Base-by-base conservation (phyloP, 148 eudicot species). In the Pouteria glomerata region DNA sequence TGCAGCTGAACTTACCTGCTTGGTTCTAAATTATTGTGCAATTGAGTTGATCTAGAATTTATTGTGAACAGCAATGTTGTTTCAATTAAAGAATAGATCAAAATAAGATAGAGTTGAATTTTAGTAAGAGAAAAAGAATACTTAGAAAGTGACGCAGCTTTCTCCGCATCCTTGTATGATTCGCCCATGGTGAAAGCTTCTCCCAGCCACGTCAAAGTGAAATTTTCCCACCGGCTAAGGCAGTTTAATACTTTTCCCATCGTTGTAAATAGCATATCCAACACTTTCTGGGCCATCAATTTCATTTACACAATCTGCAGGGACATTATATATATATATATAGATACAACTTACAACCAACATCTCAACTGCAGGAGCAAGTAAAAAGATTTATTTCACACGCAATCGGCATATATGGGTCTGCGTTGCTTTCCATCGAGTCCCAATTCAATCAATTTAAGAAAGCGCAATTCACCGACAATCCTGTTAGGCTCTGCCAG, bases 101-200 rank as follows among this genome's bases (percentile, higher is more conserved):
- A n/a, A n/a, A n/a, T n/a, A n/a, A n/a, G n/a, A n/a, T n/a, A n/a
- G n/a, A n/a, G n/a, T n/a, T n/a, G n/a, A n/a, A n/a, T n/a, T n/a
- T n/a, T n/a, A n/a, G n/a, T n/a, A n/a, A n/a, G 19, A 55, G 34
- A 27, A 2, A 13, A 30, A 67, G 29, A 12, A 15, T 78, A 90
- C 96, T 85, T 90, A 60, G 96, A 78, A 78, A 86, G 86, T 53
- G 87, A 62, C 39, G 83, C 80, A 45, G 89, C 87, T 71, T 90
- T 90, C 68, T 82, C 74, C 92, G 76, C 92, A 90, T 73, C 76
- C 89, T 29, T 86, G 92, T 42, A 90, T 83, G 66, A 90, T 88
- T 16, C 96, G 86, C 33, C 96, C 96, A 66, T 90, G 82, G 81
- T 90, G 96, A 74, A 90, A 90, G 76, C 92, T 86, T 79, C 87